Conservation (phyloP, 495 filamentous ascomycete genomes). For the Penicillium pancosmium region DNA sequence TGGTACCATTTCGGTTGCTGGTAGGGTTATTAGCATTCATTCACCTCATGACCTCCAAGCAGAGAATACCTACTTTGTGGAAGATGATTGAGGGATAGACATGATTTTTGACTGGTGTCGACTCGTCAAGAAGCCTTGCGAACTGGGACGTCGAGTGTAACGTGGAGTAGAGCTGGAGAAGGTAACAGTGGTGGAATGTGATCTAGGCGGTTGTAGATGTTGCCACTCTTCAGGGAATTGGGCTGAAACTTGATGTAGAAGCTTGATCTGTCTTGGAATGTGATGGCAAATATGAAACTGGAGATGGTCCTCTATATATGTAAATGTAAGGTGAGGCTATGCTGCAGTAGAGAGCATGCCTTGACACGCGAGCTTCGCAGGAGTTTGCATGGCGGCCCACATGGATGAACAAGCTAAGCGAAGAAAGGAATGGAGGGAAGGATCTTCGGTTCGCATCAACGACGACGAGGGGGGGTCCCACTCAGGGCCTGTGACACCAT, state of each 20-base stretch:
- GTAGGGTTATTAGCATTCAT: conserved; percentile 14
- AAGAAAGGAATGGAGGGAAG: conserved; percentile 25
- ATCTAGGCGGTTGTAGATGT: not conserved
- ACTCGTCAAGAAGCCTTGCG: not conserved
- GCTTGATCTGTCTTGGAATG: conserved; percentile 2
- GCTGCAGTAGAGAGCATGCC: conserved; percentile 20
- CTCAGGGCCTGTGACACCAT: conserved; percentile 27
- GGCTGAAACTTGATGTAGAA: not conserved
- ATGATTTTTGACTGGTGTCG: conserved; percentile 12
- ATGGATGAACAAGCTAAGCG: conserved; percentile 22
- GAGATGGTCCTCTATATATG: conserved; percentile 29
- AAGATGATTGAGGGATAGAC: conserved; percentile 22
- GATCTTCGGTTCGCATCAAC: conserved; percentile 27
- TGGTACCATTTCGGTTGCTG: conserved; percentile 23
- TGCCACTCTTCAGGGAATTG: conserved; percentile 3
- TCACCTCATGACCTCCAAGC: not conserved
- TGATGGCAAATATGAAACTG: conserved; percentile 10
- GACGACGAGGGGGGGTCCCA: conserved; percentile 18
- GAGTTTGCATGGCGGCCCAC: conserved; percentile 28
- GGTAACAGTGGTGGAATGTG: not conserved
- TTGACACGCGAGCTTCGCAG: conserved; percentile 29
- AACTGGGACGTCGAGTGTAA: not conserved
- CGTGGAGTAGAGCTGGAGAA: not conserved
- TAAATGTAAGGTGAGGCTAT: conserved; percentile 18
- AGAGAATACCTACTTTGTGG: conserved; percentile 18